Conservation (phyloP, 2,329 filamentous ascomycete species). For the Penicillium griseofulvum region DNA sequence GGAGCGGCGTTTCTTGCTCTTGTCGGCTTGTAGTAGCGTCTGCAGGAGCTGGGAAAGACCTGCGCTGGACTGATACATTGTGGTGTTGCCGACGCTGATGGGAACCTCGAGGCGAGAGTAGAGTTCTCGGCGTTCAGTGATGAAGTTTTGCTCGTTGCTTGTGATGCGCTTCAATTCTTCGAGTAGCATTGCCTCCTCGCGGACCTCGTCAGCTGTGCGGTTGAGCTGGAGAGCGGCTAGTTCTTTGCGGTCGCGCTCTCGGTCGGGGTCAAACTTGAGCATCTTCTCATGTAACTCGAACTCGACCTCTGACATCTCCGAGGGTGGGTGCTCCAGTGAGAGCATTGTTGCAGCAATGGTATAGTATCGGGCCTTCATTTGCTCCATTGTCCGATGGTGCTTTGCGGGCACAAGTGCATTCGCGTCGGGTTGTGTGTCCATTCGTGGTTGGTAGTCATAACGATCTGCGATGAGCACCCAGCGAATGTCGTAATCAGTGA, state of each 20-base stretch:
- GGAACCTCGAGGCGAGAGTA: constrained; percentile 86
- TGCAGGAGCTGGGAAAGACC: constrained; percentile 78
- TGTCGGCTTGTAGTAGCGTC: constrained; percentile 77
- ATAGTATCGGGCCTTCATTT: constrained; percentile 90
- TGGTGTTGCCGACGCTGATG: constrained; percentile 65
- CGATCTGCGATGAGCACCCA: constrained; percentile 92
- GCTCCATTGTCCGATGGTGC: constrained; percentile 71
- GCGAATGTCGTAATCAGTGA: constrained; percentile 75
- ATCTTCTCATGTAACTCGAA: constrained; percentile 81
- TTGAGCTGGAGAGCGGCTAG: constrained; percentile 77
- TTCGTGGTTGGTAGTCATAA: constrained; percentile 64
- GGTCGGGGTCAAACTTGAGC: constrained; percentile 76
- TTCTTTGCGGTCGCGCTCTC: constrained; percentile 77
- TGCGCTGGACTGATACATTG: constrained; percentile 74
- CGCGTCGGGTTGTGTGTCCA: constrained; percentile 28
- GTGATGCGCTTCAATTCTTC: constrained; percentile 91
- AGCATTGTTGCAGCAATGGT: constrained; percentile 79
- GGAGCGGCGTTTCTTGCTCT: constrained; percentile 82
- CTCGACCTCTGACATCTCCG: constrained; percentile 83
- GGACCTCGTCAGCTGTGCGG: constrained; percentile 79
- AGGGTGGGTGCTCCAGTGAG: constrained; percentile 72
- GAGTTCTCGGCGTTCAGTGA: constrained; percentile 82
- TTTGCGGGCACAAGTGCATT: constrained; percentile 38
- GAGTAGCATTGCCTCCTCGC: constrained; percentile 86
- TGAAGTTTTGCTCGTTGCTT: constrained; percentile 78